phyloP scores from a whole-genome alignment of 2,329 filamentous ascomycete species.

The Endoconidiophora laricicola region DNA sequence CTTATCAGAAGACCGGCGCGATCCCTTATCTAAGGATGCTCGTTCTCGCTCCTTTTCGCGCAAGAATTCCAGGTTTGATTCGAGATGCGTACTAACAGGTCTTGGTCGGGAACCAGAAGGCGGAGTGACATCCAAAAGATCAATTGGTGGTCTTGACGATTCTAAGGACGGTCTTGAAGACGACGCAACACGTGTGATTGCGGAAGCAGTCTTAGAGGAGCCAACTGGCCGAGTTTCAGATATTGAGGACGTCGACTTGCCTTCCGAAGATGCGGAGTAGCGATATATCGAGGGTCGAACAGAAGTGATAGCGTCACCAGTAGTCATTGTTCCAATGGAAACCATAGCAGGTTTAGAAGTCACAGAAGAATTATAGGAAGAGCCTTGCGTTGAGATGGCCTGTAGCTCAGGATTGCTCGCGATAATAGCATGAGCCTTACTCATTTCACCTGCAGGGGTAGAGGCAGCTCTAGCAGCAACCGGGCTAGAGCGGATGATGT shows the following conservation, averaged over 20 bases:
- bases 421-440: conserved; percentile 47
- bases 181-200: conserved; percentile 23
- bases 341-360: conserved; percentile 19
- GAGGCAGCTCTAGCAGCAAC: conserved; percentile 21
- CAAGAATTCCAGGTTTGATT: conserved; percentile 67
- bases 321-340: conserved; percentile 67
- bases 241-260: not conserved
- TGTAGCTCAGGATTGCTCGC: conserved; percentile 45
- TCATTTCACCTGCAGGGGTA: conserved; percentile 31
- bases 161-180: conserved; percentile 55
- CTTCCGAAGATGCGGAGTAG: conserved; percentile 21
- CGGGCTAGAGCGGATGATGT: conserved; percentile 3
- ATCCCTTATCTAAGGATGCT: conserved; percentile 9
- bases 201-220: conserved; percentile 5
- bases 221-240: conserved; percentile 5
- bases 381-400: conserved; percentile 30
- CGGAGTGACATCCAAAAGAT: conserved; percentile 37
- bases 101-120: conserved; percentile 38
- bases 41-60: conserved; percentile 49
- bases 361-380: conserved; percentile 18
- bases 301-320: conserved; percentile 3
- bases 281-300: conserved; percentile 21
- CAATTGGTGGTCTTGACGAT: conserved; percentile 46
- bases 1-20: conserved; percentile 8
- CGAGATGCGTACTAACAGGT: conserved; percentile 68